Evolutionary conservation across 768 basidiomycete genomes (phyloP).

Genomic region (Agaricus subrufescens): DNA sequence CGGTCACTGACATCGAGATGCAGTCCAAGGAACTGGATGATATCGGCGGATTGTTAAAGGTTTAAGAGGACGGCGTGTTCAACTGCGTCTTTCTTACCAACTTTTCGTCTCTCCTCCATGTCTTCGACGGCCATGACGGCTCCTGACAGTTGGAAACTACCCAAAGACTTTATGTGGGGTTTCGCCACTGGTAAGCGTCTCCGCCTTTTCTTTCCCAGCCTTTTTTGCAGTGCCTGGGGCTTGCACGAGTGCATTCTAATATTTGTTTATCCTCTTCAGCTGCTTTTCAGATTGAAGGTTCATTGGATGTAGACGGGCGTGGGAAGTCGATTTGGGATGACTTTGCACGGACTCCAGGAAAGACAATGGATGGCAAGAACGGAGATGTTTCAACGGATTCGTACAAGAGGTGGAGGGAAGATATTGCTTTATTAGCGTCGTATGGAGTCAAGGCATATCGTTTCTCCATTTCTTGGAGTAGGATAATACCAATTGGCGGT

Average conservation of each 20-base stretch:
- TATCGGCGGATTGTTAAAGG: constrained; percentile 37
- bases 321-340: constrained; percentile 75
- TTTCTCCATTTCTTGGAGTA: constrained; percentile 74
- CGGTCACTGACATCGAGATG: constrained; percentile 29
- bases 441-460: constrained; percentile 73
- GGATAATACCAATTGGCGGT: constrained; percentile 71
- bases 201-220: background rate
- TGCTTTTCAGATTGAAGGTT: constrained; percentile 73
- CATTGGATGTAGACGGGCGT: constrained; percentile 51
- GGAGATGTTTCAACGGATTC: constrained; percentile 73
- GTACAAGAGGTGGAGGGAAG: constrained; percentile 64
- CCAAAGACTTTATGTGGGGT: constrained; percentile 63
- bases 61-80: constrained; percentile 31
- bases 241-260: constrained; percentile 1
- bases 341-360: constrained; percentile 60
- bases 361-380: constrained; percentile 61
- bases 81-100: constrained; percentile 22
- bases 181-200: constrained; percentile 57
- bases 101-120: constrained; percentile 20
- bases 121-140: constrained; percentile 24
- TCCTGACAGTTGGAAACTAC: constrained; percentile 35
- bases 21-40: constrained; percentile 35
- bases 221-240: background rate
- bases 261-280: constrained; percentile 30
- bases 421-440: constrained; percentile 53